Percentiles rank a stretch among this genome's conserved stretches.
Conservation (phyloP, 2,329 filamentous ascomycete genomes). For the Pseudomassariella vexata region DNA sequence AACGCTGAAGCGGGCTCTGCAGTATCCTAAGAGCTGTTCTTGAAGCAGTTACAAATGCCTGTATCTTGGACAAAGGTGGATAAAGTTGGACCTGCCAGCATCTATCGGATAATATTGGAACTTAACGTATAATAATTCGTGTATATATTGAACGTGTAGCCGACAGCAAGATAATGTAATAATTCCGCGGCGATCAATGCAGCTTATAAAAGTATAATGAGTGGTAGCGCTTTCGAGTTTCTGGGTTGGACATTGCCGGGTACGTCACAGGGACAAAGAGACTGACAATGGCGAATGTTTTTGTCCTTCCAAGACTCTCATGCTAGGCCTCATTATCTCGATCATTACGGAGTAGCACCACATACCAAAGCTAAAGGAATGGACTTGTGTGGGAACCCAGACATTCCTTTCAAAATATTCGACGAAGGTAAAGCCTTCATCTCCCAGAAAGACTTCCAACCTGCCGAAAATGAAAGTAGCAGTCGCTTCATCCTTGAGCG, state of each 20-base stretch:
- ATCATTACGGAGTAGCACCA: not conserved
- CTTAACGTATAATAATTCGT: no score
- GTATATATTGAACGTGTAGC: no score
- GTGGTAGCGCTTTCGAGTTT: no score
- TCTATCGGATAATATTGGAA: no score
- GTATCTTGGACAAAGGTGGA: no score
- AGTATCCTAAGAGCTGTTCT: constrained; percentile 38
- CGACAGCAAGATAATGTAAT: no score
- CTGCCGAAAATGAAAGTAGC: not conserved
- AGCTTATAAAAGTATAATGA: not conserved
- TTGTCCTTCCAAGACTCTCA: not conserved
- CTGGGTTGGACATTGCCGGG: constrained; percentile 1
- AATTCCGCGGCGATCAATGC: constrained; percentile 1
- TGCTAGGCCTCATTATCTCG: constrained; percentile 2
- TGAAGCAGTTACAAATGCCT: no score
- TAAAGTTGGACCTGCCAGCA: no score
- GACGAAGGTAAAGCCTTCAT: not conserved
- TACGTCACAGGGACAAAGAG: not conserved
- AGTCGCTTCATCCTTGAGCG: not conserved
- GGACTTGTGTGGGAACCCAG: constrained; percentile 1
- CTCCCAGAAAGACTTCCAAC: not conserved
- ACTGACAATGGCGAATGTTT: no score
- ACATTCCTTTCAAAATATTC: not conserved
- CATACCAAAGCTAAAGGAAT: constrained; percentile 1
- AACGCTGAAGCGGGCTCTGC: constrained; percentile 23